Conservation (phyloP, 176 grass and related monocot species). For the Tuctoria greenei region DNA sequence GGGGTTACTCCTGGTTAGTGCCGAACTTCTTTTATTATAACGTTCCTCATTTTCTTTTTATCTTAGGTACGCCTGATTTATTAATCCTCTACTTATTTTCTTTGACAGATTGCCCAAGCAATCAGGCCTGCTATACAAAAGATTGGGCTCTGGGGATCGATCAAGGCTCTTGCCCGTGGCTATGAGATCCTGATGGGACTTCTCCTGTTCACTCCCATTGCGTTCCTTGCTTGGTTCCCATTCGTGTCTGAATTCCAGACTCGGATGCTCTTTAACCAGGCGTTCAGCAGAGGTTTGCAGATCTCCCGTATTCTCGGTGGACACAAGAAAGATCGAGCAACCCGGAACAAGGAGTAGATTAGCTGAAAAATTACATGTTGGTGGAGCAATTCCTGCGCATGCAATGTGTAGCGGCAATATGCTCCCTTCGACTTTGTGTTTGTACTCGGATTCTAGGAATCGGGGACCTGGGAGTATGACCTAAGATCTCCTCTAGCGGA, state of each 20-base stretch:
- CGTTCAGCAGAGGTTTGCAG: slow-evolving; percentile 93
- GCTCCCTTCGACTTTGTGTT: not conserved
- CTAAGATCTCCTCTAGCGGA: too few relatives aligned
- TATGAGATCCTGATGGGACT: slow-evolving; percentile 94
- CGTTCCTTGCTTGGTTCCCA: slow-evolving; percentile 90
- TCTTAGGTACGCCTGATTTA: not conserved
- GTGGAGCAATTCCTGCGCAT: not conserved
- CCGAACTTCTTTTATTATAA: not conserved
- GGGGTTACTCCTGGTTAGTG: slow-evolving; percentile 83
- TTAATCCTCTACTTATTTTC: not conserved
- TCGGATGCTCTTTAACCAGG: slow-evolving; percentile 96
- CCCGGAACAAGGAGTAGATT: slow-evolving; percentile 76
- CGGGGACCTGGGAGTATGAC: not conserved
- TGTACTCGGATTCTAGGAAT: not conserved
- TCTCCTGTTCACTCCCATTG: slow-evolving; percentile 81
- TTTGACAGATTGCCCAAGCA: slow-evolving; percentile 83
- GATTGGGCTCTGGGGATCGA: slow-evolving; percentile 65
- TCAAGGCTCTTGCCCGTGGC: slow-evolving; percentile 84
- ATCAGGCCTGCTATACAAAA: slow-evolving; percentile 54
- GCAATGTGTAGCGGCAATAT: not conserved
- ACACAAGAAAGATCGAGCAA: slow-evolving; percentile 77
- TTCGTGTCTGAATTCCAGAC: slow-evolving; percentile 98
- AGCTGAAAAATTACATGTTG: not conserved
- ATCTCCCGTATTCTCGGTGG: slow-evolving; percentile 96
- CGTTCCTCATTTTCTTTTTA: not conserved